These are phyloP conservation scores for Candida morakotiae DNA, from an alignment of 805 yeast genomes.

Conservation along the genomic window DNA sequence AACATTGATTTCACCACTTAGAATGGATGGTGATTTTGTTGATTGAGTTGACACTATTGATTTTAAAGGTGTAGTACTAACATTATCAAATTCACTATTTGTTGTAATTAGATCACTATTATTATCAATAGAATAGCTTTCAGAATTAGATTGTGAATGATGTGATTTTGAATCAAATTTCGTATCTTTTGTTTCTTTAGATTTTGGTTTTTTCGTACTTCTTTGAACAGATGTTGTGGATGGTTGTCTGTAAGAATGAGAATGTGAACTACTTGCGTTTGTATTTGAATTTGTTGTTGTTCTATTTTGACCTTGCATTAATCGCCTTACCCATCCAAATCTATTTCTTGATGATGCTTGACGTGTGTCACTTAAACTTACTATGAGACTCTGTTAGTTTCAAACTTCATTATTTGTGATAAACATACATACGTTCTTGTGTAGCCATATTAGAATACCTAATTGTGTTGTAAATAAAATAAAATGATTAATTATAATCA, in stretches of 20 bases:
- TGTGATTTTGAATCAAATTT: too few relatives aligned
- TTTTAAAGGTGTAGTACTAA: slow-evolving; percentile 46
- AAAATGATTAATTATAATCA: background rate
- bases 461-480: background rate
- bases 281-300: slow-evolving; percentile 1
- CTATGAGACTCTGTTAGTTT: background rate
- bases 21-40: slow-evolving; percentile 35
- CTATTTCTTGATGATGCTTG: slow-evolving; percentile 22
- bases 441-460: slow-evolving; percentile 4
- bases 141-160: slow-evolving; percentile 1
- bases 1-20: slow-evolving; percentile 32
- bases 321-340: slow-evolving; percentile 38
- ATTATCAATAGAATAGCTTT: slow-evolving; percentile 1
- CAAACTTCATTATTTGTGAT: background rate
- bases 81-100: slow-evolving; percentile 28
- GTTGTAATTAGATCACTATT: slow-evolving; percentile 6
- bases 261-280: too few relatives aligned
- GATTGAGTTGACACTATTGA: slow-evolving; percentile 41
- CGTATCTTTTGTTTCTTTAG: too few relatives aligned
- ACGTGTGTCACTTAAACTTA: slow-evolving; percentile 18
- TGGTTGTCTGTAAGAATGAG: too few relatives aligned
- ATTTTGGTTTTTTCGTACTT: too few relatives aligned
- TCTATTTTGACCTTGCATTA: slow-evolving; percentile 23
- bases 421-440: slow-evolving; percentile 7
- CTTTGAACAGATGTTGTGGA: too few relatives aligned